Evolutionary conservation across 768 basidiomycete genomes (phyloP).

Genomic region (Rhodotorula graminis): DNA sequence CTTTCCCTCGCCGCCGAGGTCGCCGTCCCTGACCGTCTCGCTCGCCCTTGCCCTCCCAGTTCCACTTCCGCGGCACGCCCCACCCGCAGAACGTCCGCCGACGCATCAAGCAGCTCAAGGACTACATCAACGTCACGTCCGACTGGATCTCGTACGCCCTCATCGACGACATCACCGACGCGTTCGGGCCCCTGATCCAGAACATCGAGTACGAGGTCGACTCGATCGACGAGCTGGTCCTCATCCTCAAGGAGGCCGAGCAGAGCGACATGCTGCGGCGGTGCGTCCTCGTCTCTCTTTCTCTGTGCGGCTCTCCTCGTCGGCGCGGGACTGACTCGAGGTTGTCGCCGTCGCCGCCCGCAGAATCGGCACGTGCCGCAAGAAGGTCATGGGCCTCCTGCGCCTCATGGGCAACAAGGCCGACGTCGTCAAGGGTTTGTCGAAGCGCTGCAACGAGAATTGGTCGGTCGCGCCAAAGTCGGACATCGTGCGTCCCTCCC

Average conservation of each 20-base stretch:
- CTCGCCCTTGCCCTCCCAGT: slow-evolving; percentile 53
- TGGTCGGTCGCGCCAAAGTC: slow-evolving; percentile 97
- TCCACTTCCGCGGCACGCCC: slow-evolving; percentile 94
- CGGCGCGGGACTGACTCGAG: neutral
- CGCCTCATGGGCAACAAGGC: slow-evolving; percentile 99
- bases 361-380: slow-evolving; percentile 92
- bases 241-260: slow-evolving; percentile 91
- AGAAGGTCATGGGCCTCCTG: slow-evolving; percentile 97
- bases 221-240: slow-evolving; percentile 93
- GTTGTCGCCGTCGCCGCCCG: too few species aligned
- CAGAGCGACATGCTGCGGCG: slow-evolving; percentile 95
- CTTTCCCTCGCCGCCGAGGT: neutral
- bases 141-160: slow-evolving; percentile 99
- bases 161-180: slow-evolving; percentile 99
- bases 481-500: slow-evolving; percentile 79
- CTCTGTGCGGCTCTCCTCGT: too few species aligned
- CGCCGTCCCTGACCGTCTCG: neutral
- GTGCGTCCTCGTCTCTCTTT: slow-evolving; percentile 43
- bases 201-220: slow-evolving; percentile 99
- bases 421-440: slow-evolving; percentile 96
- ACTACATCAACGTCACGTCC: slow-evolving; percentile 96
- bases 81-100: slow-evolving; percentile 97
- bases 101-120: slow-evolving; percentile 96
- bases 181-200: slow-evolving; percentile 96
- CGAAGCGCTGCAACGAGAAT: slow-evolving; percentile 96